These are phyloP conservation scores for Pseudisothecium myosuroides DNA, from an alignment of 225 moss, liverwort and hornwort genomes.

Conservation along the genomic window DNA sequence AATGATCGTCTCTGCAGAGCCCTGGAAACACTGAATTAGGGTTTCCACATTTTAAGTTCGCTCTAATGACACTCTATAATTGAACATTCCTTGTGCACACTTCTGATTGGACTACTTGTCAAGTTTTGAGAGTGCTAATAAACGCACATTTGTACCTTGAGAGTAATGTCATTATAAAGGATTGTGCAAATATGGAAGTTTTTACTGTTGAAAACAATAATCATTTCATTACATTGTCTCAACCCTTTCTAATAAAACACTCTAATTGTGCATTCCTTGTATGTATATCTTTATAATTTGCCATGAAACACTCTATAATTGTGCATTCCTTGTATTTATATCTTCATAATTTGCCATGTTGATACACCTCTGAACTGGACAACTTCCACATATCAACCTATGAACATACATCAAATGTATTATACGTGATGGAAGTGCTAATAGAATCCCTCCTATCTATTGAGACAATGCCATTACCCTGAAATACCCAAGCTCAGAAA, in stretches of 20 bases:
- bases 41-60: neutral
- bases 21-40: neutral
- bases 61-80: neutral
- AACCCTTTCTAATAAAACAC: neutral
- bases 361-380: neutral
- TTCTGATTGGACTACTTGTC: neutral
- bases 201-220: neutral
- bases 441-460: neutral
- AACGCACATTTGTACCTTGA: neutral
- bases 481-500: neutral
- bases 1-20: neutral
- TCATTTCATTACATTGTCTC: neutral
- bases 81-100: neutral
- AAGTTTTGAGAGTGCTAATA: neutral
- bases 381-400: neutral
- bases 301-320: neutral
- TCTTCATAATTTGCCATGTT: neutral
- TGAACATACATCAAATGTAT: neutral
- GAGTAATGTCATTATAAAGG: neutral
- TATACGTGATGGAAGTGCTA: neutral
- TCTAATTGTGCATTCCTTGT: neutral
- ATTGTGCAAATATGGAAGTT: neutral
- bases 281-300: neutral
- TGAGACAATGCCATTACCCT: neutral
- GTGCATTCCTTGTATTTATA: neutral